These are phyloP conservation scores for Pascua sp. DNA, from an alignment of 1,284 basidiomycete species.

Conservation along the genomic window DNA sequence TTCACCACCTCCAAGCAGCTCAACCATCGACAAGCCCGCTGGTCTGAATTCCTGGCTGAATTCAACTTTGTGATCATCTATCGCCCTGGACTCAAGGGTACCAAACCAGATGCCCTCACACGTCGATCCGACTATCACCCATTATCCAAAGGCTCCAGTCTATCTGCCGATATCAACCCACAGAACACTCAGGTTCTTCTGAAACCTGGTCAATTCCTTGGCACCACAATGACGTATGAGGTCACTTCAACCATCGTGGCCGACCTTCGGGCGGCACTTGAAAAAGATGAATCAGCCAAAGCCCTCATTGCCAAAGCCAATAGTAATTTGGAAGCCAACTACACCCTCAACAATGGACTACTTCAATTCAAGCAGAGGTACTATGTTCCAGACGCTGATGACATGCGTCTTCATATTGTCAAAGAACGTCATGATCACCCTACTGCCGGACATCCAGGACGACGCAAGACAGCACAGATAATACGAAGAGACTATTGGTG, in stretches of 20 bases:
- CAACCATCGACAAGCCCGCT: constrained; percentile 50
- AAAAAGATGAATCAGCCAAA: too few relatives aligned
- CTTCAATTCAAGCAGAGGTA: not conserved
- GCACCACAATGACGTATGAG: not conserved
- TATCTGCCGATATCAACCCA: constrained; percentile 51
- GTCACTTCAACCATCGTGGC: not conserved
- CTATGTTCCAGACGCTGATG: not conserved
- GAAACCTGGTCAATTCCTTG: not conserved
- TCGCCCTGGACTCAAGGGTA: constrained; percentile 45
- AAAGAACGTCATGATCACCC: constrained; percentile 33
- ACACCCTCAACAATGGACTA: too few relatives aligned
- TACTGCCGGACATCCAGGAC: too few relatives aligned
- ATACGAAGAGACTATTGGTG: too few relatives aligned
- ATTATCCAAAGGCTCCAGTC: not conserved
- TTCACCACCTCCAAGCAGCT: constrained; percentile 48
- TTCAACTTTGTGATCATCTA: constrained; percentile 51
- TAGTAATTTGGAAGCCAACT: too few relatives aligned
- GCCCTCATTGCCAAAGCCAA: too few relatives aligned
- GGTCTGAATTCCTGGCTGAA: constrained; percentile 45
- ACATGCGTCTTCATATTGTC: not conserved
- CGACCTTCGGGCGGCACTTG: not conserved
- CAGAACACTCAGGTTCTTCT: constrained; percentile 39
- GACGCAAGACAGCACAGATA: too few relatives aligned
- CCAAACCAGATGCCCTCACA: constrained; percentile 49
- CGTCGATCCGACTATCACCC: constrained; percentile 44